These are phyloP conservation scores for Pseudogymnoascus sp. DNA, from an alignment of 2,329 filamentous ascomycete genomes.

Conservation along the genomic window DNA sequence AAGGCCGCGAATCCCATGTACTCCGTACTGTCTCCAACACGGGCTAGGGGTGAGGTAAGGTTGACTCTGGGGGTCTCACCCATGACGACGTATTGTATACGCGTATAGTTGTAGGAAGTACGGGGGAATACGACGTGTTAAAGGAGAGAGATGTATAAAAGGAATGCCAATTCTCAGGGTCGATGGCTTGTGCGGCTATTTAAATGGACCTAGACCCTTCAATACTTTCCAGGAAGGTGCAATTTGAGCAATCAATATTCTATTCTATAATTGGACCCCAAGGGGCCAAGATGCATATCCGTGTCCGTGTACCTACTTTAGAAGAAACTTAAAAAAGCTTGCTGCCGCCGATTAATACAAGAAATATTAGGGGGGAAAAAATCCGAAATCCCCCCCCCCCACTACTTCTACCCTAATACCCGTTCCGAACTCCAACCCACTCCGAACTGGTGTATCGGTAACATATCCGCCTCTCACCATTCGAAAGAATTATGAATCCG, in stretches of 20 bases:
- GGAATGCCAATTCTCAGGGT: background rate
- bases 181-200: background rate
- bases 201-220: background rate
- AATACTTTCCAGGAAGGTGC: background rate
- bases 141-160: background rate
- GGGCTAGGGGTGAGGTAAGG: background rate
- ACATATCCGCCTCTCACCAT: too few species aligned
- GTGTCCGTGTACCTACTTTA: background rate
- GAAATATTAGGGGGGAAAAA: background rate
- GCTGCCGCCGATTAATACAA: background rate
- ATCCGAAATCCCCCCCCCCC: too few species aligned
- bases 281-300: background rate
- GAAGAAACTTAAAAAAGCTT: background rate
- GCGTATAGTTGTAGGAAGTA: background rate
- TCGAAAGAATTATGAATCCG: too few species aligned
- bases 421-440: background rate
- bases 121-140: background rate
- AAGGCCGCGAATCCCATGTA: slow-evolving; percentile 4
- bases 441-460: slow-evolving; percentile 15
- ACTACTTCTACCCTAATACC: background rate
- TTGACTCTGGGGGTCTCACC: background rate
- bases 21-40: background rate
- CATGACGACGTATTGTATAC: background rate
- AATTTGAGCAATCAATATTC: background rate
- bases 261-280: background rate